Evolutionary conservation across 352 stramenopile species (phyloP).

Genomic region (Aphanomyces euteiches): DNA sequence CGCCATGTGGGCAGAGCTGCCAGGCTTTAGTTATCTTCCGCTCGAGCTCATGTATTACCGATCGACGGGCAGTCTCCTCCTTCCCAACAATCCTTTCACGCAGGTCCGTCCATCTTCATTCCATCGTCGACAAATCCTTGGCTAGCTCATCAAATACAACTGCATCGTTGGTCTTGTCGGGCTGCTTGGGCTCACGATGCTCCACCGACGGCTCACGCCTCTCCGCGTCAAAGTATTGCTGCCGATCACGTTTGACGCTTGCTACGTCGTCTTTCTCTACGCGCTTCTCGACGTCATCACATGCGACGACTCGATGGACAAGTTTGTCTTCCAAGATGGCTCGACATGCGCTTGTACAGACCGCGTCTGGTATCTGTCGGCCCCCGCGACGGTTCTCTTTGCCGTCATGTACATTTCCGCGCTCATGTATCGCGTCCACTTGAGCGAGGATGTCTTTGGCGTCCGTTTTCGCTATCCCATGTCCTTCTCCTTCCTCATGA

Average conservation of each 20-base stretch:
- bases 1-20: constrained; percentile 20
- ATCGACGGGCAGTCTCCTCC: neutral
- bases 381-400: neutral
- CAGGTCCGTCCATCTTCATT: neutral
- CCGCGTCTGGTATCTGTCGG: neutral
- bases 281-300: constrained; percentile 16
- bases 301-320: neutral
- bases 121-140: neutral
- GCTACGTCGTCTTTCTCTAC: constrained; percentile 15
- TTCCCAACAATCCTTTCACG: neutral
- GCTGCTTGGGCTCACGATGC: neutral
- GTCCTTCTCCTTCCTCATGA: constrained; percentile 28
- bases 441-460: constrained; percentile 22
- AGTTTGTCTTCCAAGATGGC: neutral
- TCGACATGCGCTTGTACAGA: neutral
- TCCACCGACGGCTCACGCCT: neutral
- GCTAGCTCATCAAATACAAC: neutral
- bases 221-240: constrained; percentile 16
- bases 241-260: constrained; percentile 9
- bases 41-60: constrained; percentile 21
- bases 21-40: constrained; percentile 28
- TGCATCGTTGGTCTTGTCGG: neutral
- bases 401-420: constrained; percentile 3
- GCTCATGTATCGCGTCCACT: constrained; percentile 1
- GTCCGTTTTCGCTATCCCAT: constrained; percentile 20